Evolutionary conservation across 352 stramenopile species (phyloP).

Genomic region (Pythium volutum): DNA sequence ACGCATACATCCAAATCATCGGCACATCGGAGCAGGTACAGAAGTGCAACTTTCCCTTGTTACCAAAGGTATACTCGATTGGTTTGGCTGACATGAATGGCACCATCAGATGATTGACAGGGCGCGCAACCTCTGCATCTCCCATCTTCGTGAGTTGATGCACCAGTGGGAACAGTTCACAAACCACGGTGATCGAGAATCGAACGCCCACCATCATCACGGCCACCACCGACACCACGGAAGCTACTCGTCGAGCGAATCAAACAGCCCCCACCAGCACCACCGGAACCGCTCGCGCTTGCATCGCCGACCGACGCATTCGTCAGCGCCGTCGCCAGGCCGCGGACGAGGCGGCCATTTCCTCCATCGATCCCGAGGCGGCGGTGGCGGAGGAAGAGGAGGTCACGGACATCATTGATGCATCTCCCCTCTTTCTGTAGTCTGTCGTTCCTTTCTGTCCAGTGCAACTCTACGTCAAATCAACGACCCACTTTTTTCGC

Average conservation of each 20-base stretch:
- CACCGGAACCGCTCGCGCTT: constrained; percentile 11
- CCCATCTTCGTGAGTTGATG: constrained; percentile 50
- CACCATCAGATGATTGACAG: constrained; percentile 34
- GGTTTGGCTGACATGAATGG: neutral
- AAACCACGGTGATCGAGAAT: constrained; percentile 9
- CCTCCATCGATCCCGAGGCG: constrained; percentile 17
- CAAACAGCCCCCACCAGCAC: constrained; percentile 3
- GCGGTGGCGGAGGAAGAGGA: constrained; percentile 1
- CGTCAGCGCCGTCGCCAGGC: neutral
- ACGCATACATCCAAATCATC: constrained; percentile 50
- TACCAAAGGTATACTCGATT: too few species aligned
- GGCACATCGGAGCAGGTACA: constrained; percentile 45
- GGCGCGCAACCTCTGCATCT: constrained; percentile 30
- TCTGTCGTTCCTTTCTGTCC: neutral
- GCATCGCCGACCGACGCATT: constrained; percentile 20
- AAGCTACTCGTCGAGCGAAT: constrained; percentile 15
- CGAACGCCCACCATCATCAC: neutral
- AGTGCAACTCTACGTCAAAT: neutral
- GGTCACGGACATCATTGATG: constrained; percentile 11
- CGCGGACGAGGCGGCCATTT: constrained; percentile 14
- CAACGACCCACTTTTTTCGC: neutral
- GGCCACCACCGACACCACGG: neutral
- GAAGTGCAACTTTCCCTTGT: neutral
- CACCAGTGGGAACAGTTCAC: constrained; percentile 50
- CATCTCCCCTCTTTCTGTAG: neutral